phyloP scores from a whole-genome alignment of 2,329 filamentous ascomycete species.

The Phyllosticta citriasiana region DNA sequence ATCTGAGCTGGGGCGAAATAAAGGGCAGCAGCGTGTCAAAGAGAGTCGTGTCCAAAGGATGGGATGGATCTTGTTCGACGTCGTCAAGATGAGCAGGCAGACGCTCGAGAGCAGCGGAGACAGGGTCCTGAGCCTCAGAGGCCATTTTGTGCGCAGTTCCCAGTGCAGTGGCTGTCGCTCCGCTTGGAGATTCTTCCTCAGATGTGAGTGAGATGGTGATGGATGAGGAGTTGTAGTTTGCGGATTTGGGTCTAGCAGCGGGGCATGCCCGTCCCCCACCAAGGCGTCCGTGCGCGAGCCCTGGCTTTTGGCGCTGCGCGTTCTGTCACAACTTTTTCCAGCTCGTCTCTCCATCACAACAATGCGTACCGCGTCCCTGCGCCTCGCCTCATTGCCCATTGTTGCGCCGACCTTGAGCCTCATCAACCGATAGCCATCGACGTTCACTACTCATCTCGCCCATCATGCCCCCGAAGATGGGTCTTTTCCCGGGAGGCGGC shows the following conservation, averaged over 20 bases:
- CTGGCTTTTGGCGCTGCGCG: background rate
- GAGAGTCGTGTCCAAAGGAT: conserved; percentile 36
- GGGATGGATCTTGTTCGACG: conserved; percentile 35
- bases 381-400: background rate
- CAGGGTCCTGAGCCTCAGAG: background rate
- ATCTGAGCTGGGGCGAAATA: conserved; percentile 19
- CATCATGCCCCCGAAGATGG: background rate
- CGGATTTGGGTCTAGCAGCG: background rate
- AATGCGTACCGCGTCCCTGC: background rate
- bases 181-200: background rate
- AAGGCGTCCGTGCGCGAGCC: background rate
- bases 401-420: background rate
- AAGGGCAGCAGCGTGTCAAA: conserved; percentile 42
- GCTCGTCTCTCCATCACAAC: background rate
- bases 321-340: conserved; percentile 2
- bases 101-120: background rate
- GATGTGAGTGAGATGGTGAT: background rate
- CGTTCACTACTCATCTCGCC: background rate
- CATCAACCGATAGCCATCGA: background rate
- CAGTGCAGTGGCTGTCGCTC: background rate
- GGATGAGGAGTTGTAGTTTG: background rate
- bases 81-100: conserved; percentile 33
- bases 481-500: conserved; percentile 16
- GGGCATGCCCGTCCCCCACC: conserved; percentile 7
- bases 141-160: background rate